phyloP scores from a whole-genome alignment of 2,329 filamentous ascomycete genomes.

The Beauveria rudraprayagi region DNA sequence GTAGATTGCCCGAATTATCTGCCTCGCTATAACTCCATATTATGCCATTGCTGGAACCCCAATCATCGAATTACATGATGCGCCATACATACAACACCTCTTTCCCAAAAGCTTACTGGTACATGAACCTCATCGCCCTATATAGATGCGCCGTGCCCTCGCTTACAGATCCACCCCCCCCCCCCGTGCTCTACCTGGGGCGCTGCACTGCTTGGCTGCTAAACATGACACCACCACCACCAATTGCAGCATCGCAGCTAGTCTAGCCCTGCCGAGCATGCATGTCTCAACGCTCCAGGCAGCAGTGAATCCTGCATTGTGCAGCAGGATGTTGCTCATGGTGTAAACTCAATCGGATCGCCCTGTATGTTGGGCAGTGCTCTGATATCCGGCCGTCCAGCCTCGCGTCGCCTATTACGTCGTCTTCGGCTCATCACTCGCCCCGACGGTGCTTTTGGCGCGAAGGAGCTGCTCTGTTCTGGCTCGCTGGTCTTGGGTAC shows the following conservation, averaged over 20 bases:
- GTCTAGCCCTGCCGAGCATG: conserved; percentile 1
- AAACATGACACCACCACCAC: conserved; percentile 1
- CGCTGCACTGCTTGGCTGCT: background rate
- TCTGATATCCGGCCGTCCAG: conserved; percentile 25
- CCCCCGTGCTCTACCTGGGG: background rate
- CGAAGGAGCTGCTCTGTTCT: background rate
- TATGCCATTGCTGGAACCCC: background rate
- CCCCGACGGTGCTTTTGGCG: background rate
- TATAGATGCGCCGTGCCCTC: background rate
- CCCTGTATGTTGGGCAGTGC: conserved; percentile 24
- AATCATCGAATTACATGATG: background rate
- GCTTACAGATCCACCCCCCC: conserved; percentile 7
- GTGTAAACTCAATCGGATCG: conserved; percentile 24
- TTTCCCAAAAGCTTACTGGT: background rate
- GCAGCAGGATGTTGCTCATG: background rate
- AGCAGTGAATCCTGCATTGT: background rate
- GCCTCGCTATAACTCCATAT: background rate
- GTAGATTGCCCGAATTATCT: background rate
- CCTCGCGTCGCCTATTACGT: conserved; percentile 16
- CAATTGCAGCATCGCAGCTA: background rate
- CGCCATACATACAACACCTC: background rate
- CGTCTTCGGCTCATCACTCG: conserved; percentile 13
- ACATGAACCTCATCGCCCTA: conserved; percentile 1
- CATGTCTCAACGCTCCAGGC: conserved; percentile 6
- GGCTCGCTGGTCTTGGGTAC: background rate